Evolutionary conservation across 1,284 basidiomycete genomes (phyloP), one percentile per base, ranked within the genome.

Genomic region (Microbotryum lychnidis-dioicae): DNA sequence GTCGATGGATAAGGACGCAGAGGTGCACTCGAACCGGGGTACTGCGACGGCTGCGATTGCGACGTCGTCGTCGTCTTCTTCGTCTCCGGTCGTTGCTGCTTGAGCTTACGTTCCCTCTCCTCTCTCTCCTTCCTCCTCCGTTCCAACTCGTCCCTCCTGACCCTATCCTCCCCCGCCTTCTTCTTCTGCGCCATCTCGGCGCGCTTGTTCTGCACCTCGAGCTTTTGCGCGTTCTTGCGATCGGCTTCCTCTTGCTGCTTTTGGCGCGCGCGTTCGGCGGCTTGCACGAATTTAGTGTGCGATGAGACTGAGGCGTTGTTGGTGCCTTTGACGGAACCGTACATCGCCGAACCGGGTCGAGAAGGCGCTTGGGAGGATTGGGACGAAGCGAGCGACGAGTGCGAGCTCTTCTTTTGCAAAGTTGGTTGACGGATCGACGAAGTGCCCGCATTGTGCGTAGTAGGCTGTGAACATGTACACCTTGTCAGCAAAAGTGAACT

Each of bases 241-340:
- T 89, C 87, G 45, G 81, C 80, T 70, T 89, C 87, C 64, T 87
- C 87, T 79, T 91, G 87, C 80, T 92, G 58, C 87, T 89, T 78
- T 91, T 92, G 56, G 90, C 37, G 37, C 37, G 12, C 37, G 12
- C 37, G 37, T 42, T 42, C 37, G 37, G 37, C 37, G 37, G 37
- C 37, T 42, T 42, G 37, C 37, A 42, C 37, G 4, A 16, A 42
- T 42, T 42, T 42, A 12, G 18, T 42, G 37, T 42, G 37, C 12
- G 37, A 42, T 18, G 37, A 42, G 37, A 42, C 37, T 1, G 37
- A 42, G 18, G 51, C 12, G 25, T 33, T 53, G 18, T 25, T n/a
- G 25, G n/a, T 53, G 25, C 51, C 51, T 29, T 29, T 29, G 3
- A 62, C 50, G 23, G 59, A 58, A 23, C 52, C 44, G n/a, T 50